These are phyloP conservation scores for Fraxinus cuspidata DNA, from an alignment of 257 asterid species.

Conservation along the genomic window DNA sequence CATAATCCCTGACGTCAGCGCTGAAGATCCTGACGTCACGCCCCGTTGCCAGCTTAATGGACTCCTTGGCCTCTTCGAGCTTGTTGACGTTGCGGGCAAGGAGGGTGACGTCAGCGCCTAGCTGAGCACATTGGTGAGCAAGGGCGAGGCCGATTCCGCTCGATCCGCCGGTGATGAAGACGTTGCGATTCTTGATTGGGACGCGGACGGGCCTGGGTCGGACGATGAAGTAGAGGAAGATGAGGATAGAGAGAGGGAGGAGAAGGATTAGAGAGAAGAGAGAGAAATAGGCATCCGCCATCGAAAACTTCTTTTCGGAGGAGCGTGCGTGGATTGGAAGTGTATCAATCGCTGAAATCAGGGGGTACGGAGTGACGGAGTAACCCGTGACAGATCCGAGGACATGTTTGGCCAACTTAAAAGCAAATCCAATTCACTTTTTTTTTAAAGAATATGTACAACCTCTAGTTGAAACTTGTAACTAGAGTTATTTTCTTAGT, in stretches of 20 bases:
- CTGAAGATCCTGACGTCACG: constrained; percentile 67
- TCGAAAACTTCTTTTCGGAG: constrained; percentile 17
- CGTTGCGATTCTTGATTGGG: constrained; percentile 84
- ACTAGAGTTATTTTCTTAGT: too few relatives aligned
- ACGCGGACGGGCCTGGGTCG: constrained; percentile 67
- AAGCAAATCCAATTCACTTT: not conserved
- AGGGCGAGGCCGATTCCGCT: constrained; percentile 96
- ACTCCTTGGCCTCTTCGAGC: constrained; percentile 75
- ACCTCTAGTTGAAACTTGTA: too few relatives aligned
- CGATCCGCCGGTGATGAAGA: constrained; percentile 95
- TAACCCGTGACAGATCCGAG: not conserved
- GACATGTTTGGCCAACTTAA: not conserved
- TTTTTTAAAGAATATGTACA: too few relatives aligned
- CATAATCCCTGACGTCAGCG: constrained; percentile 88
- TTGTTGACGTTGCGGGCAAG: constrained; percentile 68
- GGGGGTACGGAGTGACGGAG: not conserved
- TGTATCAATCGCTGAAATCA: not conserved
- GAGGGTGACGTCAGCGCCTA: constrained; percentile 72
- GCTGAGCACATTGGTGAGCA: constrained; percentile 68
- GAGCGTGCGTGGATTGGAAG: not conserved
- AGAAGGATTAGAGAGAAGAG: constrained; percentile 51
- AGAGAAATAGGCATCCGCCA: constrained; percentile 54
- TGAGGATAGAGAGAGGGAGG: constrained; percentile 57
- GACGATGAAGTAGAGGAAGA: constrained; percentile 60
- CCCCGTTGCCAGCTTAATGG: constrained; percentile 83